Conservation (phyloP, 345 rosid genomes). For the Kernera saxatilis region DNA sequence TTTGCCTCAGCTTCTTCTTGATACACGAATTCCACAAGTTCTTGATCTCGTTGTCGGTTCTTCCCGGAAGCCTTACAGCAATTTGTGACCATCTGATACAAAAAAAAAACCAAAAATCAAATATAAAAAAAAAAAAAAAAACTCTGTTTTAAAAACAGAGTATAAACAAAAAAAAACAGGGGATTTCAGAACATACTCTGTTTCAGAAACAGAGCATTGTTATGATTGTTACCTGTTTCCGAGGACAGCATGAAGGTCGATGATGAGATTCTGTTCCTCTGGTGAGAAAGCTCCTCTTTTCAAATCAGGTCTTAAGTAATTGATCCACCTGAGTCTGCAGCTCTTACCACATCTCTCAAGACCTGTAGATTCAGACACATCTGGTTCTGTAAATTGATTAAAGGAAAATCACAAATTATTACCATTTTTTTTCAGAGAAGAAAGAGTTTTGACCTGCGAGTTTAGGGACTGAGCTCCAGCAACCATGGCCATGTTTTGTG, state of each 20-base stretch:
- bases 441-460: constrained; percentile 42
- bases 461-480: constrained; percentile 82
- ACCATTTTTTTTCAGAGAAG: neutral
- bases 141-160: neutral
- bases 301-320: constrained; percentile 83
- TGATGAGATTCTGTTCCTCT: constrained; percentile 49
- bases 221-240: constrained; percentile 42
- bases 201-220: neutral
- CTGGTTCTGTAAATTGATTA: neutral
- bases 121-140: neutral
- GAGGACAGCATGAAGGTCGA: constrained; percentile 48
- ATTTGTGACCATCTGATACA: constrained; percentile 28
- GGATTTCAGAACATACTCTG: neutral
- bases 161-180: neutral
- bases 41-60: constrained; percentile 34
- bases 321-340: constrained; percentile 84
- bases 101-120: neutral
- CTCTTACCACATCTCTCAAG: constrained; percentile 46
- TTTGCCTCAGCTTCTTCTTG: constrained; percentile 21
- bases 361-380: constrained; percentile 9
- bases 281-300: constrained; percentile 63
- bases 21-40: constrained; percentile 23
- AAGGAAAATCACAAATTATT: neutral
- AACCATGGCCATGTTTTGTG: constrained; percentile 60
- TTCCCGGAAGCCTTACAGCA: constrained; percentile 18